Conservation (phyloP, 176 grass and related monocot species). For the Aegilops speltoides region DNA sequence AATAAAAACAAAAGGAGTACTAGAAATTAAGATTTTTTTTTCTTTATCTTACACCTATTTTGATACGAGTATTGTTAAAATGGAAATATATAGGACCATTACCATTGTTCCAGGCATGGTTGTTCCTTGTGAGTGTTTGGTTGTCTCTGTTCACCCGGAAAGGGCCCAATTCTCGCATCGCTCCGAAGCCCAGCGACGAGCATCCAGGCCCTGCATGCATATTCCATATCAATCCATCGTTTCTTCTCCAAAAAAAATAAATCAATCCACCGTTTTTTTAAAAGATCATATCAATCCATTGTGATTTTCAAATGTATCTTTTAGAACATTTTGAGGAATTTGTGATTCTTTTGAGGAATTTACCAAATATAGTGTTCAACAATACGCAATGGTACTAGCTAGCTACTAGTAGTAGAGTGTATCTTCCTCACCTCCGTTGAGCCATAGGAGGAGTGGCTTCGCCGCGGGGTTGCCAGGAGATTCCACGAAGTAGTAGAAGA, state of each 20-base stretch:
- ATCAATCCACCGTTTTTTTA: no score
- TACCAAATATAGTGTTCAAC: neutral
- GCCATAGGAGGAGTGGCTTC: neutral
- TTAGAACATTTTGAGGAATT: no score
- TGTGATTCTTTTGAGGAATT: no score
- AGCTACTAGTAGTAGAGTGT: neutral
- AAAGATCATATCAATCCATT: no score
- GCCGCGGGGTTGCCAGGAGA: neutral
- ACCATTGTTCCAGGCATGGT: neutral
- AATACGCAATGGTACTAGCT: neutral
- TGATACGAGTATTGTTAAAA: no score
- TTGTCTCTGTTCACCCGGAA: neutral
- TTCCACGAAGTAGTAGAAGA: slow-evolving; percentile 5
- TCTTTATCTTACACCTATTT: no score
- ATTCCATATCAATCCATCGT: neutral
- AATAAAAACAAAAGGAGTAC: no score
- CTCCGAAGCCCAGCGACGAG: neutral
- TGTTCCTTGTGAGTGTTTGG: neutral
- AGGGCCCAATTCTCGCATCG: neutral
- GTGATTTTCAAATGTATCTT: neutral
- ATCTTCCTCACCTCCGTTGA: neutral
- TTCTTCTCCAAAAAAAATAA: no score
- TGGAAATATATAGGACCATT: neutral
- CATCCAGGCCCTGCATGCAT: neutral
- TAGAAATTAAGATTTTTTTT: no score